These are phyloP conservation scores for Suillus discolor DNA, from an alignment of 768 basidiomycete genomes.

Conservation along the genomic window DNA sequence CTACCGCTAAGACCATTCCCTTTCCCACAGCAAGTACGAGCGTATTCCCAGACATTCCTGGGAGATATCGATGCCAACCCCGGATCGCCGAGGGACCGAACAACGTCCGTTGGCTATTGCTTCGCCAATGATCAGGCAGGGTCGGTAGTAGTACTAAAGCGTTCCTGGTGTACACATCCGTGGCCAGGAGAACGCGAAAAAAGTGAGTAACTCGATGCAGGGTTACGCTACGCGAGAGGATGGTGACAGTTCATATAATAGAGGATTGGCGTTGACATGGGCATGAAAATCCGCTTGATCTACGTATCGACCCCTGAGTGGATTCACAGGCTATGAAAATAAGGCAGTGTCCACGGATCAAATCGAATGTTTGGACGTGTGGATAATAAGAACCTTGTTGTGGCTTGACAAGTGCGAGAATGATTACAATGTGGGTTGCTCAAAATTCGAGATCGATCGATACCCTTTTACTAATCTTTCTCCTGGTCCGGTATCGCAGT, in stretches of 20 bases:
- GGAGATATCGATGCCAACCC: not conserved
- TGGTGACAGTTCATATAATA: not conserved
- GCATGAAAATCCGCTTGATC: not conserved
- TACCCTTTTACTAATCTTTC: not conserved
- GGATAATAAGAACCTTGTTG: not conserved
- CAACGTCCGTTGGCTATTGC: not conserved
- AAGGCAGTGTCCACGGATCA: not conserved
- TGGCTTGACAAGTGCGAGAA: not conserved
- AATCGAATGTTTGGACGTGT: not conserved
- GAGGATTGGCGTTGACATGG: not conserved
- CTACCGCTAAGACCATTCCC: not conserved
- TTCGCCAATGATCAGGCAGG: not conserved
- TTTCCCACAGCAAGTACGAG: not conserved
- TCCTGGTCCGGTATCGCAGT: not conserved
- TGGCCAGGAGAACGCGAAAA: not conserved
- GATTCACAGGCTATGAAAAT: not conserved
- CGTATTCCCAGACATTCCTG: not conserved
- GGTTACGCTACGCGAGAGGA: not conserved
- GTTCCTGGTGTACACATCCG: not conserved
- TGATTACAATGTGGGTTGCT: not conserved
- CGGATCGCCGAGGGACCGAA: not conserved
- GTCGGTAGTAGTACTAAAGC: not conserved
- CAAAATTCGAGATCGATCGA: too few relatives aligned
- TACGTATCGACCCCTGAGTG: not conserved
- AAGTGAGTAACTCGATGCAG: not conserved